These are phyloP conservation scores for Aspergillus funiculosus DNA, from an alignment of 495 filamentous ascomycete genomes.

Conservation along the genomic window DNA sequence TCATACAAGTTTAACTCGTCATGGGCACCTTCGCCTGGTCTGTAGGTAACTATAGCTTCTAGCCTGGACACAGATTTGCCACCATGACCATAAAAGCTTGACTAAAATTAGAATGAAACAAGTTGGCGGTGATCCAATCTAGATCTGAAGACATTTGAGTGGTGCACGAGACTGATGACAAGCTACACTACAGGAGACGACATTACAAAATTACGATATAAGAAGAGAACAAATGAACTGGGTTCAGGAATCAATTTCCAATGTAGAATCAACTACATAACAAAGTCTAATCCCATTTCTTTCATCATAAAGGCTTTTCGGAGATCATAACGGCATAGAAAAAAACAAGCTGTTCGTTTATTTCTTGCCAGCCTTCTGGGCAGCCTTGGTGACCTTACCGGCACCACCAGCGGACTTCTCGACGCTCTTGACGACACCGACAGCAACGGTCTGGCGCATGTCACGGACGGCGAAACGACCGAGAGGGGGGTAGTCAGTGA, in stretches of 20 bases:
- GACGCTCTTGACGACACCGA: slow-evolving; percentile 92
- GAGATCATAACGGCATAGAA: slow-evolving; percentile 15
- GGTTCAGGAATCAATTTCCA: slow-evolving; percentile 10
- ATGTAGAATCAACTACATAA: slow-evolving; percentile 16
- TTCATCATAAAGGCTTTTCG: slow-evolving; percentile 14
- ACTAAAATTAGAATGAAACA: too few relatives aligned
- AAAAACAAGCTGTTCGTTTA: slow-evolving; percentile 33
- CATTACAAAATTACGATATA: too few relatives aligned
- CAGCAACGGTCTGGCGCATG: slow-evolving; percentile 84
- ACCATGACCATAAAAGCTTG: too few relatives aligned
- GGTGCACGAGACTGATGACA: too few relatives aligned
- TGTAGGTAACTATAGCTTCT: too few relatives aligned
- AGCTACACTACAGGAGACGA: too few relatives aligned
- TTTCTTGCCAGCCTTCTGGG: slow-evolving; percentile 64
- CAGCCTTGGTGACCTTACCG: slow-evolving; percentile 75
- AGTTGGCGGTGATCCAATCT: too few relatives aligned
- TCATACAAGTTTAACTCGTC: too few relatives aligned
- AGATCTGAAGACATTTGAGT: too few relatives aligned
- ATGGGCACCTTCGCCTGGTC: too few relatives aligned
- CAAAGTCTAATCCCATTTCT: slow-evolving; percentile 18
- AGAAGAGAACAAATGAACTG: slow-evolving; percentile 1
- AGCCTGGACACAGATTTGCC: too few relatives aligned
- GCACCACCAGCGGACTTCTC: slow-evolving; percentile 62
- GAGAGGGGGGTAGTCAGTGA: slow-evolving; percentile 98
- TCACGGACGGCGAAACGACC: slow-evolving; percentile 97